These are phyloP conservation scores for Centaurea solstitialis DNA, from an alignment of 129 eudicot genomes.

Conservation along the genomic window DNA sequence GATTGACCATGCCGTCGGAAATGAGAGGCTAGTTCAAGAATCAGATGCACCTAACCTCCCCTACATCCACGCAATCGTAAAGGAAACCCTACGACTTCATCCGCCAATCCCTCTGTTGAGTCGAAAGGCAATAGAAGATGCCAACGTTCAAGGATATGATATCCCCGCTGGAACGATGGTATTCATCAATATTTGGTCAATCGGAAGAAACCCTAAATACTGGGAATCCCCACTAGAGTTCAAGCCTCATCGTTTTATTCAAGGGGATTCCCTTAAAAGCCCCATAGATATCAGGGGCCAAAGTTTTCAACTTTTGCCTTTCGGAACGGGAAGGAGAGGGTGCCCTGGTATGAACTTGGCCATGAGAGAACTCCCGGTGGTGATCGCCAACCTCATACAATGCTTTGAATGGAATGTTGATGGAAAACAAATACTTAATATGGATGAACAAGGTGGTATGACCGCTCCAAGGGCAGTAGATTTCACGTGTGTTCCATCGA, in stretches of 20 bases:
- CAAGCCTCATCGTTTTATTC: slow-evolving; percentile 45
- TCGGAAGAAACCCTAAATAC: slow-evolving; percentile 43
- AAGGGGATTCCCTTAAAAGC: background rate
- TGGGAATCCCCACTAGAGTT: slow-evolving; percentile 57
- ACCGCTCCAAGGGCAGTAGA: slow-evolving; percentile 57
- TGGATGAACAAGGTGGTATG: slow-evolving; percentile 48
- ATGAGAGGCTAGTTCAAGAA: slow-evolving; percentile 42
- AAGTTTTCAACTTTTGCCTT: slow-evolving; percentile 52
- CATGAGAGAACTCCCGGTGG: slow-evolving; percentile 38
- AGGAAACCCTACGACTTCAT: slow-evolving; percentile 49
- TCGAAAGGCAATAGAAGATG: slow-evolving; percentile 35
- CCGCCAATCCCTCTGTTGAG: slow-evolving; percentile 56
- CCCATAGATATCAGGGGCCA: slow-evolving; percentile 52
- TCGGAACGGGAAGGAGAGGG: slow-evolving; percentile 59
- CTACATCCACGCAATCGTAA: slow-evolving; percentile 54
- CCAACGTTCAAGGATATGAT: slow-evolving; percentile 38
- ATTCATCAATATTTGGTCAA: slow-evolving; percentile 56
- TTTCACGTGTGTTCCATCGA: slow-evolving; percentile 33
- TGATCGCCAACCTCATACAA: slow-evolving; percentile 44
- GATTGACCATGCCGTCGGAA: slow-evolving; percentile 45
- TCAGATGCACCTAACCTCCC: slow-evolving; percentile 53
- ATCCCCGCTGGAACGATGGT: slow-evolving; percentile 41
- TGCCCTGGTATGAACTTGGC: slow-evolving; percentile 56
- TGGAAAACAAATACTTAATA: slow-evolving; percentile 13
- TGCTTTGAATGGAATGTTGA: slow-evolving; percentile 57